phyloP scores from a whole-genome alignment of 1,284 basidiomycete species.

The Lignosus rhinocerotis region DNA sequence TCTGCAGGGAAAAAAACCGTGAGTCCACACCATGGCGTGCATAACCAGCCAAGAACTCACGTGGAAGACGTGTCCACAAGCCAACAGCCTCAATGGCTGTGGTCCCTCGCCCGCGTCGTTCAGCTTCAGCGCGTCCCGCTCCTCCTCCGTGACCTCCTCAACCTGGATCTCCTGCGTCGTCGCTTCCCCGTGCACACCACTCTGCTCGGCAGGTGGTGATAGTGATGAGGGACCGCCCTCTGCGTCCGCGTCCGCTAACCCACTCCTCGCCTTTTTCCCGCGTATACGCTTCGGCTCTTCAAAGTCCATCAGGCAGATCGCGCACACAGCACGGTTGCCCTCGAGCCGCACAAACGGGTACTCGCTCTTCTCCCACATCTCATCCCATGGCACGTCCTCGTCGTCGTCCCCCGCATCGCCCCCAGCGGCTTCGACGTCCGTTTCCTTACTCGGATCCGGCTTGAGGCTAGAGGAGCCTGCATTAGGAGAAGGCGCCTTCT shows the following conservation, averaged over 20 bases:
- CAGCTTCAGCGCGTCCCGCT: conserved; percentile 46
- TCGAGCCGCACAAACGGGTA: conserved; percentile 72
- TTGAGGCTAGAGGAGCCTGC: not conserved
- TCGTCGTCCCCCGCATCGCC: conserved; percentile 20
- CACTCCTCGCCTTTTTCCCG: conserved; percentile 25
- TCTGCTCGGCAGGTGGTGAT: not conserved
- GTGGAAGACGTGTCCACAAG: conserved; percentile 82
- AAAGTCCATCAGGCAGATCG: conserved; percentile 81
- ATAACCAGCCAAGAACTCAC: conserved; percentile 44
- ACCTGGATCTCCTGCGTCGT: conserved; percentile 32
- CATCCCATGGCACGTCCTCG: conserved; percentile 47
- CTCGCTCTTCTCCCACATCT: conserved; percentile 51
- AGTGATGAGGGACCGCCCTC: conserved; percentile 2
- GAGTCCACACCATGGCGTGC: not conserved
- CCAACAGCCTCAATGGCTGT: conserved; percentile 70
- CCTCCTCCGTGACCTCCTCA: conserved; percentile 43
- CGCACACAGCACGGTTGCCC: conserved; percentile 77
- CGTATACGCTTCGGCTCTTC: conserved; percentile 61
- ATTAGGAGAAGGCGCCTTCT: not conserved
- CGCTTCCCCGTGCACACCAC: not conserved
- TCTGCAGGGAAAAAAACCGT: conserved; percentile 40
- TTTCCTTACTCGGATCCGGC: conserved; percentile 5
- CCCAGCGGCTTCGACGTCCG: not conserved
- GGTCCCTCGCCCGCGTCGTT: conserved; percentile 72
- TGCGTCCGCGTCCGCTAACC: conserved; percentile 3